These are phyloP conservation scores for Gynandropsis gynandra DNA, from an alignment of 345 rosid genomes.

Conservation along the genomic window DNA sequence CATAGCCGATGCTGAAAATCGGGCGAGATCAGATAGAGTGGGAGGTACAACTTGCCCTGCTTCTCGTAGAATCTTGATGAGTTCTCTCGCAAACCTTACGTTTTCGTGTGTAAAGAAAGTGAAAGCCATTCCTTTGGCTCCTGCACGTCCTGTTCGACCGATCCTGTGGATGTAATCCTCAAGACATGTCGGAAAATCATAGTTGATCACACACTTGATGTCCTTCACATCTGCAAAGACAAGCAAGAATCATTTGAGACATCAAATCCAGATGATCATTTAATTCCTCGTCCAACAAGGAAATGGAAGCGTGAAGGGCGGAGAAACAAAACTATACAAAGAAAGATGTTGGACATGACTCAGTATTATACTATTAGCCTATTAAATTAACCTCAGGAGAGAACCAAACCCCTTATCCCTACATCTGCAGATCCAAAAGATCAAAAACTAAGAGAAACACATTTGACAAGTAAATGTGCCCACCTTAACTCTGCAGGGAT, in stretches of 20 bases:
- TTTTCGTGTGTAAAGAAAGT: slow-evolving; percentile 81
- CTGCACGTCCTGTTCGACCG: slow-evolving; percentile 97
- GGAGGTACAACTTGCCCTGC: slow-evolving; percentile 80
- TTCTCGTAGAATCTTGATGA: slow-evolving; percentile 80
- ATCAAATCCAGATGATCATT: not conserved
- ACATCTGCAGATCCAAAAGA: slow-evolving; percentile 59
- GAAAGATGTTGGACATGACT: not conserved
- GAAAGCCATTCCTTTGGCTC: slow-evolving; percentile 87
- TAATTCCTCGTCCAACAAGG: not conserved
- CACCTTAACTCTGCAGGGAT: slow-evolving; percentile 99
- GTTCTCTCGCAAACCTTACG: slow-evolving; percentile 78
- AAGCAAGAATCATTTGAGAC: slow-evolving; percentile 20
- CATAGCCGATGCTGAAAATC: slow-evolving; percentile 37
- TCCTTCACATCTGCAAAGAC: slow-evolving; percentile 89
- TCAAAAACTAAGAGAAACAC: slow-evolving; percentile 67
- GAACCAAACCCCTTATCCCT: slow-evolving; percentile 71
- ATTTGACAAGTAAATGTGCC: slow-evolving; percentile 81
- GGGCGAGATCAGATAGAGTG: slow-evolving; percentile 49
- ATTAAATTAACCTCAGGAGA: slow-evolving; percentile 9
- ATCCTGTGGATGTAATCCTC: slow-evolving; percentile 97
- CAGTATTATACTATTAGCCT: slow-evolving; percentile 13
- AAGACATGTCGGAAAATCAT: slow-evolving; percentile 84
- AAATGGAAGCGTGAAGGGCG: not conserved
- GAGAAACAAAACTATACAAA: not conserved
- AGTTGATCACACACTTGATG: slow-evolving; percentile 95